A percentile compares a stretch with the other conserved stretches of the same genome.
phyloP scores from a whole-genome alignment of 768 basidiomycete species.

The Termitomyces sp. region DNA sequence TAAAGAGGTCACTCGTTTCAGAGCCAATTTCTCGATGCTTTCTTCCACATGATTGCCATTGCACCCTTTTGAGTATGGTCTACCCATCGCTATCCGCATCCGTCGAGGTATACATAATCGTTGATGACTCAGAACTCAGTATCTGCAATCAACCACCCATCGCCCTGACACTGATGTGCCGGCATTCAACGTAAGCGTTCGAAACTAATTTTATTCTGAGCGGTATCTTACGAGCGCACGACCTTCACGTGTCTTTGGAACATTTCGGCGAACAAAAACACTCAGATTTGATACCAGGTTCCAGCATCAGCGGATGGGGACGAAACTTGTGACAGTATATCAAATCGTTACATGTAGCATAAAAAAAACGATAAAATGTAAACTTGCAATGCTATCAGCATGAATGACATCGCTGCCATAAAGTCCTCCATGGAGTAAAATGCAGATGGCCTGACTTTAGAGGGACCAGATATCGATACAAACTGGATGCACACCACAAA shows the following conservation, averaged over 20 bases:
- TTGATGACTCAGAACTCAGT: not conserved
- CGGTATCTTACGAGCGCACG: not conserved
- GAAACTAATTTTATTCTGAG: not conserved
- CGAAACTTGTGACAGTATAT: not conserved
- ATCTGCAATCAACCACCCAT: not conserved
- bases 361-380: not conserved
- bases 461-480: not conserved
- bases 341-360: not conserved
- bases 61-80: not conserved
- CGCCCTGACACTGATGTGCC: not conserved
- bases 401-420: not conserved
- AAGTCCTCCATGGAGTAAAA: not conserved
- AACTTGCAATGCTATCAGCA: not conserved
- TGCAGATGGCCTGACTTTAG: not conserved
- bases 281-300: not conserved
- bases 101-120: not conserved
- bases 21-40: conserved; percentile 6
- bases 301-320: not conserved
- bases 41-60: conserved; percentile 7
- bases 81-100: not conserved
- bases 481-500: not conserved
- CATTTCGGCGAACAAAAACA: not conserved
- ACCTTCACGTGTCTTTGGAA: not conserved
- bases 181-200: conserved; percentile 4
- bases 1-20: not conserved